Evolutionary conservation across 768 basidiomycete species (phyloP).

Genomic region (Suillus sp.): DNA sequence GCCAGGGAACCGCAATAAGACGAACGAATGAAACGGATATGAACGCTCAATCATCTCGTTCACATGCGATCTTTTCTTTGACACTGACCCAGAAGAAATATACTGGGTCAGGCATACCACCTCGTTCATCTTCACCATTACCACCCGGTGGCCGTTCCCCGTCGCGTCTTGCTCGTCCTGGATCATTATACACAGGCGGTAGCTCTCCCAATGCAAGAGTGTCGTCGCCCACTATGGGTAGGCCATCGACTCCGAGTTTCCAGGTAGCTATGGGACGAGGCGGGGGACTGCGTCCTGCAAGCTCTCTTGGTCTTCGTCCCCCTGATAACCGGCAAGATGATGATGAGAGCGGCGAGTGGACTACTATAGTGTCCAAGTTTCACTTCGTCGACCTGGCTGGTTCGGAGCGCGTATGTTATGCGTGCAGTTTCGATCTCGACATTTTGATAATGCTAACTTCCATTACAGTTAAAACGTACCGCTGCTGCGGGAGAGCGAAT

Average conservation of each 20-base stretch:
- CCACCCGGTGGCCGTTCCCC: conserved; percentile 73
- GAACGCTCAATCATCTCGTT: conserved; percentile 98
- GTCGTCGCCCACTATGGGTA: conserved; percentile 76
- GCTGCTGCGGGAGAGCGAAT: conserved; percentile 95
- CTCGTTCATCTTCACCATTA: conserved; percentile 76
- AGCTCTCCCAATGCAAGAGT: conserved; percentile 46
- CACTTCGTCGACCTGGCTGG: conserved; percentile 99
- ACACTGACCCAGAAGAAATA: conserved; percentile 91
- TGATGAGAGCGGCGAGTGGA: conserved; percentile 79
- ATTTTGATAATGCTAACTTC: conserved; percentile 21
- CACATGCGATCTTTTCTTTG: conserved; percentile 98
- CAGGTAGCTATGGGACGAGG: conserved; percentile 73
- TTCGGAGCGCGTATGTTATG: conserved; percentile 78
- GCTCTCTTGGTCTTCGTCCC: conserved; percentile 72
- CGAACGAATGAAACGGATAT: conserved; percentile 97
- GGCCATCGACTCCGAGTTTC: conserved; percentile 81
- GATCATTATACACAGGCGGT: conserved; percentile 62
- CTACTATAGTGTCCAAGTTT: conserved; percentile 91
- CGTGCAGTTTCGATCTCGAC: conserved; percentile 6
- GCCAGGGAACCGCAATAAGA: conserved; percentile 86
- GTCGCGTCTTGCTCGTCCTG: conserved; percentile 81
- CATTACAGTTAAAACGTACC: conserved; percentile 84
- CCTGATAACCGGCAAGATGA: conserved; percentile 51
- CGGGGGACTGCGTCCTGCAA: conserved; percentile 68
- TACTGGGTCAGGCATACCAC: conserved; percentile 66